Base-by-base conservation (phyloP, 768 basidiomycete genomes). In the Amanita pseudoporphyria region DNA sequence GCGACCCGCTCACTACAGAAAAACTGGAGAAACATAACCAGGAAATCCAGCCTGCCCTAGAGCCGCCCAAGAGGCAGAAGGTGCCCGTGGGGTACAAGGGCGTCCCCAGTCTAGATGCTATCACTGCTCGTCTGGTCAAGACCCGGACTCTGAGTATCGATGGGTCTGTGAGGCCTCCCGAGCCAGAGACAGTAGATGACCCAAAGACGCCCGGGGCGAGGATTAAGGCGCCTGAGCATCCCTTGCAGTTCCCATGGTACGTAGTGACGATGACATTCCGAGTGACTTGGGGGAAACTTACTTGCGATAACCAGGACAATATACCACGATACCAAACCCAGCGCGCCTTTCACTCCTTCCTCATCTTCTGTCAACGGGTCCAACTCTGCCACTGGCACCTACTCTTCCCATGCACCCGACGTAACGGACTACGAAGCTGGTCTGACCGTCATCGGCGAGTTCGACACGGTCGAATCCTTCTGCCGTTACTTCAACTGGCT, bases 401-500 rank as follows among this genome's bases (percentile, higher is more conserved):
- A 58, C 61, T 64, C 62, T 28, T 53, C 63, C 49, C 64, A 68
- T 28, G 71, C 80, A 13, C 77, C 82, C 12, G 87, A 88, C 55
- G 76, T 82, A 6, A 68, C 62, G 13, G 82, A 84, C 53, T 94
- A 92, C 65, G 91, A 92, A 67, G 90, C 89, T 5, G 84, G 86
- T 0, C 70, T 95, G 35, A 84, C 85, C 28, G 78, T 87, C 45
- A 82, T 96, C 52, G 93, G 91, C 55, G 87, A 88, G 57, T 94
- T 94, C 63, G 77, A 82, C 61, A 93, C 93, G 10, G 92, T 93
- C 50, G 88, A 92, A 66, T 76, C 78, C 24, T 93, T 89, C 71
- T 92, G 90, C 65, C 80, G 90, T 16, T 89, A 90, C 69, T 87
- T 90, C 74, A 91, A 92, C 67, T 92, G 89, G 89, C 81, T 91